phyloP scores from a whole-genome alignment of 257 asterid species.

The Solanum paucissectum region DNA sequence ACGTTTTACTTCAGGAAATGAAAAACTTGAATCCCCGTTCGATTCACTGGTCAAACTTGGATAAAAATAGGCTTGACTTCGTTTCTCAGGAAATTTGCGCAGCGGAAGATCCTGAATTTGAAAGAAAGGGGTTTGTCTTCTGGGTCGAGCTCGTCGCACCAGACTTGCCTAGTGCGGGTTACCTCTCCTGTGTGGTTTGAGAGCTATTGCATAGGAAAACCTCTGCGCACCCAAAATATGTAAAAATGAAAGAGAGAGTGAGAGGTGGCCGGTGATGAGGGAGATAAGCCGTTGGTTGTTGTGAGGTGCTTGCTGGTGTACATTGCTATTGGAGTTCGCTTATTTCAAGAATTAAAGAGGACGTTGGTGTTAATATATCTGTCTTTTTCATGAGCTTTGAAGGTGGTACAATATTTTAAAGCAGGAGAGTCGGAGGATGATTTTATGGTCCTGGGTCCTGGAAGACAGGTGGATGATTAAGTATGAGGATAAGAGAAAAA shows the following conservation, averaged over 20 bases:
- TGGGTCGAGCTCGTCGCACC: neutral
- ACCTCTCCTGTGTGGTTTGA: neutral
- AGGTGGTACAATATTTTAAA: neutral
- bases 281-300: neutral
- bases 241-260: neutral
- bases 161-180: neutral
- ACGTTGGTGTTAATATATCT: neutral
- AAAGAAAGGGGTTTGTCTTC: neutral
- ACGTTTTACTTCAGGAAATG: too few relatives aligned
- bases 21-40: too few relatives aligned
- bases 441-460: neutral
- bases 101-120: too few relatives aligned
- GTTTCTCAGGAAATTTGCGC: too few relatives aligned
- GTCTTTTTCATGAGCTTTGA: neutral
- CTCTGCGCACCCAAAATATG: neutral
- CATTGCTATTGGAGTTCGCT: neutral
- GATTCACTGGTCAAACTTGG: too few relatives aligned
- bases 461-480: neutral
- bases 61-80: too few relatives aligned
- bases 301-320: neutral
- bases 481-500: neutral
- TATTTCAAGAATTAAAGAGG: neutral
- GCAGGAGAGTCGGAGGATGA: neutral
- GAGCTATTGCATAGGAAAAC: neutral
- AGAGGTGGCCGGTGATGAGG: neutral